A percentile compares a stretch with the other conserved stretches of the same genome.
Evolutionary conservation across 2,329 filamentous ascomycete species (phyloP).

Genomic region (Colletotrichum sp.): DNA sequence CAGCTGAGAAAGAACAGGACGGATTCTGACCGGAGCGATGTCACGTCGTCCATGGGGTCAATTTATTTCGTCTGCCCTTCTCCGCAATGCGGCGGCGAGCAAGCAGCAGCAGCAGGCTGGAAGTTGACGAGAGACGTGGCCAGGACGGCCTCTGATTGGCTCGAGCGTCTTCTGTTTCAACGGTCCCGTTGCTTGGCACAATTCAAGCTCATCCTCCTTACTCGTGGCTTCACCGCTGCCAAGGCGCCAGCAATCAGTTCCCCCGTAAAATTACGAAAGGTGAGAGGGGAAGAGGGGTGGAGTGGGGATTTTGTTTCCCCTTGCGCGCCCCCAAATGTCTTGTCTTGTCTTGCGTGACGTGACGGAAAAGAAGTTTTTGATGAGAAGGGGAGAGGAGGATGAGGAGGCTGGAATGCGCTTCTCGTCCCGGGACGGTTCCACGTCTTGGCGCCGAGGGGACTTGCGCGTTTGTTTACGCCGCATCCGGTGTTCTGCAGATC

Average conservation of each 20-base stretch:
- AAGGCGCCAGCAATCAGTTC: not conserved
- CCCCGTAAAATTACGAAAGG: not conserved
- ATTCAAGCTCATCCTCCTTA: conserved; percentile 6
- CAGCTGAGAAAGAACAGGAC: not conserved
- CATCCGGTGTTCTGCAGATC: not conserved
- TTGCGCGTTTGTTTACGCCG: not conserved
- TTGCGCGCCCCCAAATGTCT: not conserved
- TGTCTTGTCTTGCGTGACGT: not conserved
- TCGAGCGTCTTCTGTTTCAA: not conserved
- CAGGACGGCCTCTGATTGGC: not conserved
- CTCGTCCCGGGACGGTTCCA: not conserved
- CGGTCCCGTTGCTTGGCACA: conserved; percentile 1
- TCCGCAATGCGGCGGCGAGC: conserved; percentile 3
- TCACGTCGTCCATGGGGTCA: not conserved
- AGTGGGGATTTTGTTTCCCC: not conserved
- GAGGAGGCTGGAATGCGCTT: not conserved
- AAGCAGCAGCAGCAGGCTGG: not conserved
- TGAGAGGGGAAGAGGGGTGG: not conserved
- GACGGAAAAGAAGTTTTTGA: not conserved
- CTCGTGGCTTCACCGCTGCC: not conserved
- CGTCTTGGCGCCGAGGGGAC: not conserved
- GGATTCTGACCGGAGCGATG: conserved; percentile 14
- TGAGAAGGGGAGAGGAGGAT: not conserved
- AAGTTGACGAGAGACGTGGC: not conserved
- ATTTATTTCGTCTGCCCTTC: not conserved